Base-by-base conservation (phyloP, 331 rosid species). In the Telfairia occidentalis region DNA sequence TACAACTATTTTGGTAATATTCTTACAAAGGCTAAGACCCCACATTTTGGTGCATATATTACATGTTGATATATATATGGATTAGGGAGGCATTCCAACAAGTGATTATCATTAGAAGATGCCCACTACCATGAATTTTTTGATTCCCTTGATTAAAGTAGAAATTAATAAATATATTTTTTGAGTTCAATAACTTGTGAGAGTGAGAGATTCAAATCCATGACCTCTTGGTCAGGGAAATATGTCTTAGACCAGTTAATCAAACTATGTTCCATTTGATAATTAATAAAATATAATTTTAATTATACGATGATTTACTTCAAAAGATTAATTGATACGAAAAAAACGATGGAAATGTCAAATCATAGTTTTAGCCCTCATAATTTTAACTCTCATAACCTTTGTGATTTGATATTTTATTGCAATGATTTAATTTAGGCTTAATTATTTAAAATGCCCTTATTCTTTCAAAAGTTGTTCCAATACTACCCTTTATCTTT, bases 1-100 rank as follows among this genome's bases (percentile, higher is more conserved):
- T 61, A 61, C 4, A 15, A 59, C 12, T 59, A 60, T 60, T 60
- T 57, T 60, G 5, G 67, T 30, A 60, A 60, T 63, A 63, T 63
- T 9, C 46, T 63, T 18, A 9, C 8, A 63, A 63, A 35, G 71
- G 5, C 2, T 15, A 24, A 60, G 43, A 32, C 43, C 43, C 43
- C 69, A 60, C 42, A 29, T 60, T 30, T 60, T 60, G 12, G 42
- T 60, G 69, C 43, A 63, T 63, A 63, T 32, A 61, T 61, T 61
- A 61, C 24, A 32, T 61, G 26, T 60, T 30, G 67, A 60, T 60
- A 29, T 18, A 34, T 3, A n/a, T 34, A n/a, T n/a, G 46, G 71
- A 63, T 63, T 63, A 32, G n/a, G 69, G 69, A 32, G 64, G 24
- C 0, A 60, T 16, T 60, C 69, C 69, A 16, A 2, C 43, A 6